Conservation (phyloP, 768 basidiomycete genomes). For the Podaxis sp. region DNA sequence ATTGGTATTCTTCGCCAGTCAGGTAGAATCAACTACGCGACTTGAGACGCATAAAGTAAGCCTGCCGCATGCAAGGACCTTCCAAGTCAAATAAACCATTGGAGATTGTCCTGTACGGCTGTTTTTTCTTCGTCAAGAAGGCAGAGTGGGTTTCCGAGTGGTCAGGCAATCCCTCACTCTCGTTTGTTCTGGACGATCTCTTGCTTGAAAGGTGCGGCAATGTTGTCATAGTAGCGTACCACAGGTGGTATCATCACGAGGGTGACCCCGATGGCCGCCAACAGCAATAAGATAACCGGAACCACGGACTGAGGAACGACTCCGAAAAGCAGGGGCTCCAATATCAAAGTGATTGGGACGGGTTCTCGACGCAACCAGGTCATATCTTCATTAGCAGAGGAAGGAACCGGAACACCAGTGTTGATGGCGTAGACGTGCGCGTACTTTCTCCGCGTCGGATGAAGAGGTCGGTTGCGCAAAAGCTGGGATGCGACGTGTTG, state of each 20-base stretch:
- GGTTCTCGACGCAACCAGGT: slow-evolving; percentile 23
- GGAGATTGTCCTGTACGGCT: too few species aligned
- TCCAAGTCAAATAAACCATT: too few species aligned
- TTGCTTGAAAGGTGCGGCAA: neutral
- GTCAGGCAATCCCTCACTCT: neutral
- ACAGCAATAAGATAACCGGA: slow-evolving; percentile 32
- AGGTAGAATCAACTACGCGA: too few species aligned
- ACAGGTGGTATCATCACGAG: neutral
- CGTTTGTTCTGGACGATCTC: neutral
- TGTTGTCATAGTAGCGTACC: slow-evolving; percentile 5
- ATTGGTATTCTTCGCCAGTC: too few species aligned
- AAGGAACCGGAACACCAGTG: slow-evolving; percentile 51
- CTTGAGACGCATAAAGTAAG: too few species aligned
- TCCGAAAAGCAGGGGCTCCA: slow-evolving; percentile 64
- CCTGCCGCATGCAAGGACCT: too few species aligned
- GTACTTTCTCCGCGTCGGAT: slow-evolving; percentile 39
- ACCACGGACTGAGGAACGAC: slow-evolving; percentile 56
- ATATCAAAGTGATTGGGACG: slow-evolving; percentile 50
- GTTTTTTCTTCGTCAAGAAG: too few species aligned
- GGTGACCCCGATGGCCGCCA: slow-evolving; percentile 20
- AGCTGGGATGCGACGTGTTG: slow-evolving; percentile 21
- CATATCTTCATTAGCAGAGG: slow-evolving; percentile 17
- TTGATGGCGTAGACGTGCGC: slow-evolving; percentile 58
- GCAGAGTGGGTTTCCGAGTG: neutral
- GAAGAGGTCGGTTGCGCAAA: slow-evolving; percentile 6